Evolutionary conservation across 768 basidiomycete species (phyloP), one percentile per base, ranked within the genome.

Genomic region (Boletus speciosus): DNA sequence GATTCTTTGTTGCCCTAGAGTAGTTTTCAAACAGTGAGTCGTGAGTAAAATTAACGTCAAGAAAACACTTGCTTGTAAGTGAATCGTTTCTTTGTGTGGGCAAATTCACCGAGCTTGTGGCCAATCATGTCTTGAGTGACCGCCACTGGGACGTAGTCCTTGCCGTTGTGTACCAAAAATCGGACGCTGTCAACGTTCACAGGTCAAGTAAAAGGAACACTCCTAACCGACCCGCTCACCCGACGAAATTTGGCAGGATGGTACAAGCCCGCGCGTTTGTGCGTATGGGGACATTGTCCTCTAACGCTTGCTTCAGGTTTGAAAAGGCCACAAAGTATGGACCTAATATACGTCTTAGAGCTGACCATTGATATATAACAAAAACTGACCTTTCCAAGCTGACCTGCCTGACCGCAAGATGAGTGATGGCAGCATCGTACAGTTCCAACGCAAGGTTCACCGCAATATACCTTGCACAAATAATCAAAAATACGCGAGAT

Each of bases 61-160:
- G 23, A 46, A 56, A 51, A 43, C 37, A 84, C 90, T 67, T 67
- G 93, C 93, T 83, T 89, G 76, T 85, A 93, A 32, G 77, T 81
- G 70, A 94, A 95, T 51, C 81, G 82, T 71, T 93, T 94, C 75
- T 88, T 86, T 35, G 95, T 98, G 61, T 86, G 82, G 38, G 93
- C 76, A 71, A 98, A 98, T 77, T 98, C 94, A 49, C 96, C 96
- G 49, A 98, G 73, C 71, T 99, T 99, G 70, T 99, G 95, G 0
- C 96, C 96, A 2, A 99, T 93, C 96, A 98, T 98, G 70, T 98
- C 96, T 68, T 95, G 92, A 4, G 90, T 93, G 59, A 99, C 79
- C 41, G 79, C 72, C 38, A 99, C 87, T 0, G 94, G 94, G 5
- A 86, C 54, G 69, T 93, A 96, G 63, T 91, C 83, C 72, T 86